Percentiles rank a stretch among this genome's conserved stretches.
phyloP scores from a whole-genome alignment of 257 asterid species.

The Hygrophila difformis region DNA sequence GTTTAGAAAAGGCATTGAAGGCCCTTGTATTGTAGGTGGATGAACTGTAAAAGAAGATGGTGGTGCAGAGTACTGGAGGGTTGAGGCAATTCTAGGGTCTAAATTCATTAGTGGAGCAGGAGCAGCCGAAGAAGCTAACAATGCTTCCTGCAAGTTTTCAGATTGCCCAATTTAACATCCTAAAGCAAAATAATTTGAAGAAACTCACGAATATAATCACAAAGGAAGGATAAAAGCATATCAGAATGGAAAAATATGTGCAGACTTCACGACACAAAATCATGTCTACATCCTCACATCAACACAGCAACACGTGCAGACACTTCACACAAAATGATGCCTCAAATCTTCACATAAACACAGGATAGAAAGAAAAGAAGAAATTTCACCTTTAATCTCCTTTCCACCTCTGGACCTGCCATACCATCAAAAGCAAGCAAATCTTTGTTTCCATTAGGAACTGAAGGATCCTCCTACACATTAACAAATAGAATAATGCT shows the following conservation, averaged over 20 bases:
- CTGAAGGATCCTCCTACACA: constrained; percentile 67
- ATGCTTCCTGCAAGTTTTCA: constrained; percentile 51
- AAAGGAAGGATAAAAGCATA: neutral
- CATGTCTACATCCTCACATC: constrained; percentile 1
- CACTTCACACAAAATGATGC: no score
- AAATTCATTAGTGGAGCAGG: constrained; percentile 37
- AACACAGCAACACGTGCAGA: no score
- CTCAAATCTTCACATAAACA: constrained; percentile 7
- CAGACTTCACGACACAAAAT: neutral
- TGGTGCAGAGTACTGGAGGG: constrained; percentile 36
- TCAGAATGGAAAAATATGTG: neutral
- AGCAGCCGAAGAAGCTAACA: constrained; percentile 50
- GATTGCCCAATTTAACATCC: no score
- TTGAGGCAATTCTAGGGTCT: constrained; percentile 52
- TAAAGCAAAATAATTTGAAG: no score
- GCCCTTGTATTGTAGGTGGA: constrained; percentile 43
- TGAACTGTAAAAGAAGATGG: constrained; percentile 52
- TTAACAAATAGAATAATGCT: constrained; percentile 13
- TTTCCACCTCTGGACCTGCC: constrained; percentile 82
- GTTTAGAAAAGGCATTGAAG: constrained; percentile 41
- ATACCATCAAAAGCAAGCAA: constrained; percentile 72
- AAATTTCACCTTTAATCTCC: constrained; percentile 72
- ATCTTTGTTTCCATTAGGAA: constrained; percentile 65
- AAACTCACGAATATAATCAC: neutral
- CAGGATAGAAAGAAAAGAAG: constrained; percentile 15